Conservation (phyloP, 176 grass and related monocot genomes). For the Triticum turgidum region DNA sequence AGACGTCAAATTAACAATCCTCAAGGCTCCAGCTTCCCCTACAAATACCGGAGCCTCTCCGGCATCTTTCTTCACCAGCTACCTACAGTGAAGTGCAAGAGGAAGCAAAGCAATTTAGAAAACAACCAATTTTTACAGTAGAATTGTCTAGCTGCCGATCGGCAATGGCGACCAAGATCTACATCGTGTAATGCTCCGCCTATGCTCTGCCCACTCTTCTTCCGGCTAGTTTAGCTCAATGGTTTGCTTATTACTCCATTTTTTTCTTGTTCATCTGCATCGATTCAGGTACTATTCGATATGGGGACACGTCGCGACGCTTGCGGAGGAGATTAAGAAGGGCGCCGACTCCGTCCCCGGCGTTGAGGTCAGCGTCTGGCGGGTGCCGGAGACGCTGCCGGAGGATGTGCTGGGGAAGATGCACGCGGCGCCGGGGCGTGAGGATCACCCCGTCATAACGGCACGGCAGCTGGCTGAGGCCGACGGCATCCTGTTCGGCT, state of each 20-base stretch:
- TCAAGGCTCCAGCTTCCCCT: neutral
- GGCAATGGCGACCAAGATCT: constrained; percentile 32
- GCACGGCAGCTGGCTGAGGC: no score
- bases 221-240: neutral
- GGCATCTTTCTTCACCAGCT: neutral
- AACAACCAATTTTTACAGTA: neutral
- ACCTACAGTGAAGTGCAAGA: neutral
- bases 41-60: neutral
- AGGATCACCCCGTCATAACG: no score
- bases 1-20: neutral
- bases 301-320: neutral
- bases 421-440: no score
- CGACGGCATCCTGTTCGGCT: no score
- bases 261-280: neutral
- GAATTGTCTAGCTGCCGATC: neutral
- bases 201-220: neutral
- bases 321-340: no score
- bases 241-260: neutral
- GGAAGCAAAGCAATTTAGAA: neutral
- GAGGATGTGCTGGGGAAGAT: no score
- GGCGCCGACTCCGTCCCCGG: no score
- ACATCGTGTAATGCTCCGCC: constrained; percentile 2
- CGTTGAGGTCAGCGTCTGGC: no score
- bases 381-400: no score
- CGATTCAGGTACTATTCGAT: constrained; percentile 36